These are phyloP conservation scores for Saccharomycopsis schoenii DNA, from an alignment of 805 yeast genomes.

Conservation along the genomic window DNA sequence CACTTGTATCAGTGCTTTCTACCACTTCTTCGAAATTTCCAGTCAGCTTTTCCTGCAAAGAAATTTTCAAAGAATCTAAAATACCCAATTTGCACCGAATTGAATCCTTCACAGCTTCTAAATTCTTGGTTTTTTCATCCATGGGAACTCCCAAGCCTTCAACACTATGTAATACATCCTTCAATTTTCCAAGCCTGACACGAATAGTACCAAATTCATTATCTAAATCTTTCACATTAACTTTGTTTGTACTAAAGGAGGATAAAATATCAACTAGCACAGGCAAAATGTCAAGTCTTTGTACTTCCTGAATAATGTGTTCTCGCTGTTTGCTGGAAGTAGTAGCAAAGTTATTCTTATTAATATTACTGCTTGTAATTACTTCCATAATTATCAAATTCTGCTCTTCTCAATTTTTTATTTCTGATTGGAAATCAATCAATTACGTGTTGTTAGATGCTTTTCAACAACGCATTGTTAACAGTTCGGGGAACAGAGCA, in stretches of 20 bases:
- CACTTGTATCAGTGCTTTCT: background rate
- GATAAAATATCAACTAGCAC: slow-evolving; percentile 10
- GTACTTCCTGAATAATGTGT: slow-evolving; percentile 11
- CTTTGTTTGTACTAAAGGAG: slow-evolving; percentile 1
- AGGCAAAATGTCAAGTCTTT: slow-evolving; percentile 11
- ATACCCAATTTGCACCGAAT: background rate
- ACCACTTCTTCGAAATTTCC: background rate
- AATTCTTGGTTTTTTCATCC: background rate
- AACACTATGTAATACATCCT: slow-evolving; percentile 27
- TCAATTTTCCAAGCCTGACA: slow-evolving; percentile 24
- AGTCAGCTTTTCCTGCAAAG: background rate
- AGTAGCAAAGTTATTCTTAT: background rate
- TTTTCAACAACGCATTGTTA: too few relatives aligned
- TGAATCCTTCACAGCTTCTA: background rate
- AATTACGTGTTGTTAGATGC: too few relatives aligned
- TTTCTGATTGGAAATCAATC: background rate
- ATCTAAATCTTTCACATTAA: slow-evolving; percentile 13
- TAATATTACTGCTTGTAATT: background rate
- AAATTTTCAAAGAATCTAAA: background rate
- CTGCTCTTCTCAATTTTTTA: background rate
- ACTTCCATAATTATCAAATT: background rate
- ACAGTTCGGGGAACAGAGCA: too few relatives aligned
- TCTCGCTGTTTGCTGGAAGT: background rate
- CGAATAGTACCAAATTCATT: slow-evolving; percentile 16
- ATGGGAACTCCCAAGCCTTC: slow-evolving; percentile 20